Percentiles rank a stretch among this genome's conserved stretches.
These are phyloP conservation scores for Arachis hypogaea DNA, from an alignment of 306 rosid species.

Conservation along the genomic window DNA sequence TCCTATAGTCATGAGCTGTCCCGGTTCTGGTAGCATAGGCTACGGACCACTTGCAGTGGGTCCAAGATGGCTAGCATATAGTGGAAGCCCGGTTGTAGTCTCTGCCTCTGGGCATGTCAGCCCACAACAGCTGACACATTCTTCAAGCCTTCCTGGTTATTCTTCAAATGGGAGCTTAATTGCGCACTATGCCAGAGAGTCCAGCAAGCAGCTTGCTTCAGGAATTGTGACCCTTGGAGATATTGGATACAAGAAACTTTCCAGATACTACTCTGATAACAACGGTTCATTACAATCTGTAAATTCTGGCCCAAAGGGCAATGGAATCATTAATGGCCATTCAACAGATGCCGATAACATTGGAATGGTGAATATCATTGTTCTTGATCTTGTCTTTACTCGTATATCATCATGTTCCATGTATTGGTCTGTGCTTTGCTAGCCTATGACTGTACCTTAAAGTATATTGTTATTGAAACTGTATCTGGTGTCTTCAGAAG, in stretches of 20 bases:
- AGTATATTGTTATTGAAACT: conserved; percentile 12
- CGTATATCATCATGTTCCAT: neutral
- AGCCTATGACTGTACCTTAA: neutral
- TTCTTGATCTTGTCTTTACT: conserved; percentile 34
- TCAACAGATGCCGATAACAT: conserved; percentile 62
- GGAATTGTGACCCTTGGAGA: conserved; percentile 92
- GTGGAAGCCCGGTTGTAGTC: conserved; percentile 69
- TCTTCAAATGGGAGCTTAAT: conserved; percentile 88
- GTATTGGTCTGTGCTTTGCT: neutral
- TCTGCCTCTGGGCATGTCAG: conserved; percentile 68
- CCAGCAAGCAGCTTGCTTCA: conserved; percentile 94
- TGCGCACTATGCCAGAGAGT: conserved; percentile 94
- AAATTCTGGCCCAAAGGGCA: conserved; percentile 57
- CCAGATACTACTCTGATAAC: conserved; percentile 78
- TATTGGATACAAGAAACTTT: conserved; percentile 90
- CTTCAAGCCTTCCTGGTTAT: conserved; percentile 70
- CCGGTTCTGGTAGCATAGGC: conserved; percentile 78
- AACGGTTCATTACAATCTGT: conserved; percentile 59
- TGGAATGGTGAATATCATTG: conserved; percentile 76
- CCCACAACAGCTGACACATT: conserved; percentile 75
- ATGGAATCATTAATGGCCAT: conserved; percentile 64
- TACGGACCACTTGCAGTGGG: conserved; percentile 97
- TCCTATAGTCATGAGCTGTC: conserved; percentile 63
- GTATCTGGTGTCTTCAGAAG: conserved; percentile 6
- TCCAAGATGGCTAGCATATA: conserved; percentile 95